Conservation (phyloP, 2,329 filamentous ascomycete species). For the Exophiala lecanii-corni region DNA sequence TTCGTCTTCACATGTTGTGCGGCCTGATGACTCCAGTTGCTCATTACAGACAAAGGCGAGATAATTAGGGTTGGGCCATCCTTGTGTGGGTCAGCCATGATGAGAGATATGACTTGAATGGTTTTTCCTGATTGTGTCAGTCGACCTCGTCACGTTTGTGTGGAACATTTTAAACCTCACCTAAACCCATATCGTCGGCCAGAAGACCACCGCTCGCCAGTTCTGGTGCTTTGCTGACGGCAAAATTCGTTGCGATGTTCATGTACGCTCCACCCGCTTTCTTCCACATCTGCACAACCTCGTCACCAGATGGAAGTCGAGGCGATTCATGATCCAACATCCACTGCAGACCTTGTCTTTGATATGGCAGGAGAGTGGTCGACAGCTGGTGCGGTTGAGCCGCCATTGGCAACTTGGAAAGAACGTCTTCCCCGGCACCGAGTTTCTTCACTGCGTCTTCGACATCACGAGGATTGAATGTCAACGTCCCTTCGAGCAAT, state of each 20-base stretch:
- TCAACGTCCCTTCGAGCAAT: slow-evolving; percentile 52
- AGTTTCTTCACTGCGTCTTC: slow-evolving; percentile 64
- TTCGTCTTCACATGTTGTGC: slow-evolving; percentile 63
- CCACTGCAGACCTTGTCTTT: slow-evolving; percentile 75
- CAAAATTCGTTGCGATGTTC: slow-evolving; percentile 69
- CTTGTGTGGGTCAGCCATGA: slow-evolving; percentile 52
- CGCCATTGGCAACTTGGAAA: slow-evolving; percentile 68
- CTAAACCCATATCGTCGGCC: slow-evolving; percentile 88
- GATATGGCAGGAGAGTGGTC: slow-evolving; percentile 71
- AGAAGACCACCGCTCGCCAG: slow-evolving; percentile 78
- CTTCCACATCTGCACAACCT: slow-evolving; percentile 76
- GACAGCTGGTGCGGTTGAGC: slow-evolving; percentile 61
- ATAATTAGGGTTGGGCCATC: slow-evolving; percentile 64
- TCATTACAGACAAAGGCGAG: slow-evolving; percentile 80
- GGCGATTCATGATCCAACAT: slow-evolving; percentile 72
- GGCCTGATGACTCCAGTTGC: slow-evolving; percentile 82
- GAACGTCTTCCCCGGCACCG: slow-evolving; percentile 63
- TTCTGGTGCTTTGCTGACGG: slow-evolving; percentile 52
- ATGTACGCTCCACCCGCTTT: slow-evolving; percentile 48
- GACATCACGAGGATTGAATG: slow-evolving; percentile 61
- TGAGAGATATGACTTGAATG: slow-evolving; percentile 75
- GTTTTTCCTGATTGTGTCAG: slow-evolving; percentile 43
- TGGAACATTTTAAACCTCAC: slow-evolving; percentile 49
- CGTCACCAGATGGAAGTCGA: slow-evolving; percentile 55
- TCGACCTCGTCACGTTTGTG: background rate